A percentile compares a stretch with the other conserved stretches of the same genome.
These are phyloP conservation scores for Debaryomyces sp. DNA, from an alignment of 1,139 yeast species.

Conservation along the genomic window DNA sequence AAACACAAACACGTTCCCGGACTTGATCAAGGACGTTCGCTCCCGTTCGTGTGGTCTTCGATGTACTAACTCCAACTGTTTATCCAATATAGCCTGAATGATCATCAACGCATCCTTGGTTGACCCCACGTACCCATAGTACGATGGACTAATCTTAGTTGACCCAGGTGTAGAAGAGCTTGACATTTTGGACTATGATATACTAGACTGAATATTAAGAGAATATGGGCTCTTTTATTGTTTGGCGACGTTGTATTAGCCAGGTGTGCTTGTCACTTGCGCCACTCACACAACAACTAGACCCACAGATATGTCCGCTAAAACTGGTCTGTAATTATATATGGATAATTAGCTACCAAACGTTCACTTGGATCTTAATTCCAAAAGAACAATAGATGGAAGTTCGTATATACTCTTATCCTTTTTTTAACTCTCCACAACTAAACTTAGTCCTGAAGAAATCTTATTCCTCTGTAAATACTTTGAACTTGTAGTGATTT, in stretches of 20 bases:
- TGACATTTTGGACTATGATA: slow-evolving; percentile 19
- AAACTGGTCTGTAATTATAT: not conserved
- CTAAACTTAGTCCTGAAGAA: not conserved
- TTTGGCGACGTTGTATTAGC: not conserved
- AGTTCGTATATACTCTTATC: not conserved
- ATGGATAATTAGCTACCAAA: not conserved
- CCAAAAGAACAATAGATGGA: not conserved
- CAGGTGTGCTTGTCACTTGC: not conserved
- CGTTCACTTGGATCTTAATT: not conserved
- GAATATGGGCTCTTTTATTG: not conserved
- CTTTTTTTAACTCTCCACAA: not conserved
- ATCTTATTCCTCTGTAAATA: not conserved
- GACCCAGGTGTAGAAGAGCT: slow-evolving; percentile 14
- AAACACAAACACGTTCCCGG: slow-evolving; percentile 85
- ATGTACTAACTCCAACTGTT: slow-evolving; percentile 63
- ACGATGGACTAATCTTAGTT: slow-evolving; percentile 55
- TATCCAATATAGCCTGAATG: slow-evolving; percentile 75
- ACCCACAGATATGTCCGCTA: not conserved
- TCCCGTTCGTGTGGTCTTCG: slow-evolving; percentile 86
- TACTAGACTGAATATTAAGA: not conserved
- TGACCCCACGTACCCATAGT: slow-evolving; percentile 74
- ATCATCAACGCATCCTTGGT: slow-evolving; percentile 82
- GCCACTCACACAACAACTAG: not conserved
- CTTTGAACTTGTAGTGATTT: not conserved
- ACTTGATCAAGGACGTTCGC: slow-evolving; percentile 61